Percentiles rank a stretch among this genome's conserved stretches.
These are phyloP conservation scores for Botryosphaeria dothidea DNA, from an alignment of 2,329 filamentous ascomycete genomes.

Conservation along the genomic window DNA sequence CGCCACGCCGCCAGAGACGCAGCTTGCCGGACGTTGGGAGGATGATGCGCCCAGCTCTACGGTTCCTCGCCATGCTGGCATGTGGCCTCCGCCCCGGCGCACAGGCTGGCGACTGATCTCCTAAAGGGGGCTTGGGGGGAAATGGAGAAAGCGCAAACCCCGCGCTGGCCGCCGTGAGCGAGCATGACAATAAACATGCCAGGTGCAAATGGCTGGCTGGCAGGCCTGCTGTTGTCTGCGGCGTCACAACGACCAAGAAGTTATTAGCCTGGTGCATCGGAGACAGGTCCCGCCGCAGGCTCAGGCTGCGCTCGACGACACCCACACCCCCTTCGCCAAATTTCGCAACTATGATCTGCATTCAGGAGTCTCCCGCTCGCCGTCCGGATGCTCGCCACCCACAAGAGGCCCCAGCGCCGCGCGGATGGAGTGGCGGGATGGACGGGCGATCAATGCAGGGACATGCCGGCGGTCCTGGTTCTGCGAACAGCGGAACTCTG, in stretches of 20 bases:
- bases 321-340: neutral
- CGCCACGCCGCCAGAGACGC: slow-evolving; percentile 8
- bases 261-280: neutral
- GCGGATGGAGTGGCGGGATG: slow-evolving; percentile 18
- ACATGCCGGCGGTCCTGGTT: slow-evolving; percentile 16
- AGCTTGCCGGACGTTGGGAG: slow-evolving; percentile 16
- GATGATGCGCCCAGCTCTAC: slow-evolving; percentile 4
- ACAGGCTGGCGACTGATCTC: slow-evolving; percentile 7
- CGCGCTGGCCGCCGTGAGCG: slow-evolving; percentile 8
- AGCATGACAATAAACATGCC: neutral
- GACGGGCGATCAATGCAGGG: slow-evolving; percentile 20
- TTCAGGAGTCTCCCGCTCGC: slow-evolving; percentile 9
- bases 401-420: slow-evolving; percentile 7
- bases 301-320: neutral
- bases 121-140: neutral
- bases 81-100: slow-evolving; percentile 2
- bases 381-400: slow-evolving; percentile 16
- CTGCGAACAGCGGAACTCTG: neutral
- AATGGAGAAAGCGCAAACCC: neutral
- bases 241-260: neutral
- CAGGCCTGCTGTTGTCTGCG: neutral
- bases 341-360: slow-evolving; percentile 16
- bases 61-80: neutral
- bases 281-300: neutral
- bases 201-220: neutral